These are phyloP conservation scores for Parastagonospora avenae DNA, from an alignment of 2,329 filamentous ascomycete genomes.

Conservation along the genomic window DNA sequence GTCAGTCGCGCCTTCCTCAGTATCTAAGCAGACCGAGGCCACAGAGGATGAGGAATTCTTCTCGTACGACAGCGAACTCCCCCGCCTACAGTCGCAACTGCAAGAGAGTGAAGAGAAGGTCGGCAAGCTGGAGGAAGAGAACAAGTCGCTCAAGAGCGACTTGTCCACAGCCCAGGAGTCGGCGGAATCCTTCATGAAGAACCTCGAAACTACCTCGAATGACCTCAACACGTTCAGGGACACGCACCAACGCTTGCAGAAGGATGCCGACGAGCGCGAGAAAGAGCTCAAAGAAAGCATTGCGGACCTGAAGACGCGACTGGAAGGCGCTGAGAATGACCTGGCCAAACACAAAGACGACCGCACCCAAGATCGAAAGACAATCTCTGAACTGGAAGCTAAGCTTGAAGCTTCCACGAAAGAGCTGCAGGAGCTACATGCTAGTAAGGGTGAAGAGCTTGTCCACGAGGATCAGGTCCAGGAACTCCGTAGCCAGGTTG, in stretches of 20 bases:
- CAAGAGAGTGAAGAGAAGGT: conserved; percentile 73
- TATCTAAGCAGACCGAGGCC: conserved; percentile 27
- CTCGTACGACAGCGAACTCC: conserved; percentile 87
- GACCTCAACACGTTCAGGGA: conserved; percentile 65
- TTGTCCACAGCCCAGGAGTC: conserved; percentile 74
- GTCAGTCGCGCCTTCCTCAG: conserved; percentile 27
- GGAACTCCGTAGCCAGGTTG: conserved; percentile 32
- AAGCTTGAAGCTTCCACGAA: conserved; percentile 48
- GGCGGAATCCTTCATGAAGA: conserved; percentile 54
- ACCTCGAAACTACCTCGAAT: conserved; percentile 69
- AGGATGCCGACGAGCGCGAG: conserved; percentile 37
- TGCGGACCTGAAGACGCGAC: conserved; percentile 33
- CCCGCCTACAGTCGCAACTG: conserved; percentile 77
- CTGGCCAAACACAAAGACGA: conserved; percentile 51
- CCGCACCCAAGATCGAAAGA: conserved; percentile 50
- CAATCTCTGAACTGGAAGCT: conserved; percentile 41
- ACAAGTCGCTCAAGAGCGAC: conserved; percentile 71
- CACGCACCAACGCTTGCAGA: conserved; percentile 51
- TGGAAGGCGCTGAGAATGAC: conserved; percentile 50
- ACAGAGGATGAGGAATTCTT: conserved; percentile 75
- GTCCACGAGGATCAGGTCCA: conserved; percentile 36
- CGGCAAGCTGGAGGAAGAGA: conserved; percentile 70
- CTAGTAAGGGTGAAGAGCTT: conserved; percentile 37
- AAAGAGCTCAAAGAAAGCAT: conserved; percentile 36
- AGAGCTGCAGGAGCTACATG: conserved; percentile 55